phyloP scores from a whole-genome alignment of 2,329 filamentous ascomycete species.

The Apiospora rasikravindrae region DNA sequence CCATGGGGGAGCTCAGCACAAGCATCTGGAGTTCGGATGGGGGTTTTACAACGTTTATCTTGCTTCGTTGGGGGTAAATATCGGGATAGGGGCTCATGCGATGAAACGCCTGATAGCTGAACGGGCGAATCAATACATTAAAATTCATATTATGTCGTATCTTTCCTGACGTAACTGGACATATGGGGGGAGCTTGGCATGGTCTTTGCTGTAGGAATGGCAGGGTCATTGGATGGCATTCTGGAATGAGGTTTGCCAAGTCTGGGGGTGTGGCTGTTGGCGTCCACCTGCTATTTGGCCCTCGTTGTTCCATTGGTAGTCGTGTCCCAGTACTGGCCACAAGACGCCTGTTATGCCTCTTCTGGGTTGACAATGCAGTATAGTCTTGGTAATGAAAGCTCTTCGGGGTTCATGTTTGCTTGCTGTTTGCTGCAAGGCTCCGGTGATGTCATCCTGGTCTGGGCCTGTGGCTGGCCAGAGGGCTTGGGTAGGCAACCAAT shows the following conservation, averaged over 20 bases:
- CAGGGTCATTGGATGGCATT: neutral
- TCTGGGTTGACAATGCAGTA: neutral
- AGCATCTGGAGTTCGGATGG: constrained; percentile 13
- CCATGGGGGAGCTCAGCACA: constrained; percentile 11
- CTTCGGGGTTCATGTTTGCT: neutral
- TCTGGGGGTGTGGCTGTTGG: neutral
- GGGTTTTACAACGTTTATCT: neutral
- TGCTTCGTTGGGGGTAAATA: neutral
- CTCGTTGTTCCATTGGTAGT: neutral
- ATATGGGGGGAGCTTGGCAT: neutral
- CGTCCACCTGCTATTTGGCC: neutral
- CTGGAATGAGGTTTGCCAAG: constrained; percentile 6
- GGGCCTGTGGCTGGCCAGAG: neutral
- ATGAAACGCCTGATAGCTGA: neutral
- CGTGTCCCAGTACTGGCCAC: neutral
- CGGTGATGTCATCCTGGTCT: neutral
- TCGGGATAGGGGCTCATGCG: neutral
- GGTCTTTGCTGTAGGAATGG: neutral
- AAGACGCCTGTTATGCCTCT: neutral
- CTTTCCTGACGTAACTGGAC: neutral
- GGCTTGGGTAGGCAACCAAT: neutral
- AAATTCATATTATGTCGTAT: neutral
- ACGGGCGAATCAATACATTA: neutral
- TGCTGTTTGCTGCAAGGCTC: neutral
- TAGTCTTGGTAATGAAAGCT: too few relatives aligned